A percentile compares a stretch with the other conserved stretches of the same genome.
These are phyloP conservation scores for Nectriaceae sp. DNA, from an alignment of 2,329 filamentous ascomycete genomes.

Conservation along the genomic window DNA sequence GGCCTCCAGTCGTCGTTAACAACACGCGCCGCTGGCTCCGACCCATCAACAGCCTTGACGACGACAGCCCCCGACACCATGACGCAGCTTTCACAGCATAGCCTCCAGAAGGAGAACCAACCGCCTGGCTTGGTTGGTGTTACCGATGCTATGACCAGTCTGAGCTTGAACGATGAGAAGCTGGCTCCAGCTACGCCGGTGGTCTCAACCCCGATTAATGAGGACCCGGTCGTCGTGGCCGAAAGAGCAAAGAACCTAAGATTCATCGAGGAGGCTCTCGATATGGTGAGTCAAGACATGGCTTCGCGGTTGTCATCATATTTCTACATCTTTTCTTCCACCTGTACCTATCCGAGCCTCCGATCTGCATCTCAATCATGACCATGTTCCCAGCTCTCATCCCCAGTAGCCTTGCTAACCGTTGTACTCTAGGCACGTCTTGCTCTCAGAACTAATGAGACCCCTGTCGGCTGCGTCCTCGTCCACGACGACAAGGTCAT, in stretches of 20 bases:
- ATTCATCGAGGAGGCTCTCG: slow-evolving; percentile 84
- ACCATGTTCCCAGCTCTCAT: no score
- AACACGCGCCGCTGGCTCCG: slow-evolving; percentile 1
- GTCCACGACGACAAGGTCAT: slow-evolving; percentile 80
- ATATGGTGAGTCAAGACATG: slow-evolving; percentile 76
- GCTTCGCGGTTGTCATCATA: slow-evolving; percentile 1
- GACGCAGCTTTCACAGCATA: slow-evolving; percentile 1
- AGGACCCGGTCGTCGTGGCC: slow-evolving; percentile 32
- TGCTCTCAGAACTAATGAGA: slow-evolving; percentile 84
- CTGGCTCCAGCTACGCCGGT: neutral
- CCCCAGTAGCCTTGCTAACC: no score
- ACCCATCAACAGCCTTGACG: slow-evolving; percentile 11
- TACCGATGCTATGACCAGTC: slow-evolving; percentile 16
- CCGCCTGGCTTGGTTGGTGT: slow-evolving; percentile 15
- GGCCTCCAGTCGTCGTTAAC: no score
- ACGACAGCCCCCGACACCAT: slow-evolving; percentile 6
- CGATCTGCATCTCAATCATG: no score
- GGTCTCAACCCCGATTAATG: slow-evolving; percentile 9
- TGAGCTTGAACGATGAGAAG: slow-evolving; percentile 17
- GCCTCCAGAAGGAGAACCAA: slow-evolving; percentile 34
- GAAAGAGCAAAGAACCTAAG: slow-evolving; percentile 39
- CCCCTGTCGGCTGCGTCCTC: slow-evolving; percentile 93
- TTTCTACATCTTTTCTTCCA: neutral
- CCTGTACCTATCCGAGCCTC: no score
- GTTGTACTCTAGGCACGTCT: slow-evolving; percentile 87